Evolutionary conservation across 2,329 filamentous ascomycete genomes (phyloP), one percentile per base, ranked within the genome.

Genomic region (Ceratocystis alfenasii): DNA sequence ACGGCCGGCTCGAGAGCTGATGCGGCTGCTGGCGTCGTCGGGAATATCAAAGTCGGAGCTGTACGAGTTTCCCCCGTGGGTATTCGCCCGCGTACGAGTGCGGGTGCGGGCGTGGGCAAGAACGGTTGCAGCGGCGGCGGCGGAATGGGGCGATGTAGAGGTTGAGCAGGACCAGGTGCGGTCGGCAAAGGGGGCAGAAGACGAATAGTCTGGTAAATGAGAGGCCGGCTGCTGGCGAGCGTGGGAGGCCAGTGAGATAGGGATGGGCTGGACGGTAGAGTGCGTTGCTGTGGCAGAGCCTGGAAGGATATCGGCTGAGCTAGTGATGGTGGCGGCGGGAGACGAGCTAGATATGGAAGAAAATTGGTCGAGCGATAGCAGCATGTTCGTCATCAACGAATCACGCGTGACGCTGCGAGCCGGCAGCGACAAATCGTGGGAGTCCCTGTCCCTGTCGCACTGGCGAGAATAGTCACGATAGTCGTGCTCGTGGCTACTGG

Each of bases 301-400:
- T 7, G 45, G 30, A 33, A 41, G 64, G 55, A 53, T 28, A 63
- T 50, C 25, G n/a, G 57, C 12, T 30, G 55, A 20, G 71, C 69
- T 10, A 69, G 71, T 5, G 68, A 59, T 53, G 71, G 70, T 50
- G 71, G 70, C 66, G 65, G 69, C 70, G 81, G 78, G 57, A 75
- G 79, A 70, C 83, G 80, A 50, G 84, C 20, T 30, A n/a, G 62
- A 30, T 25, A 61, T 41, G 22, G 63, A 87, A 12, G 68, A 68
- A 73, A 93, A 85, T 75, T 93, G 88, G 76, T 96, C 93, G 69
- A 99, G 86, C 50, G 92, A 96, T 70, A 94, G 80, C 68, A 97
- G 85, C 87, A 99, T 94, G 75, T 96, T 95, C 75, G 94, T 88
- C 68, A 99, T 90, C 70, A 99, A 86, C 45, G 92, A 96, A 73